These are phyloP conservation scores for Yamadazyma tumulicola DNA, from an alignment of 805 yeast genomes.

Conservation along the genomic window DNA sequence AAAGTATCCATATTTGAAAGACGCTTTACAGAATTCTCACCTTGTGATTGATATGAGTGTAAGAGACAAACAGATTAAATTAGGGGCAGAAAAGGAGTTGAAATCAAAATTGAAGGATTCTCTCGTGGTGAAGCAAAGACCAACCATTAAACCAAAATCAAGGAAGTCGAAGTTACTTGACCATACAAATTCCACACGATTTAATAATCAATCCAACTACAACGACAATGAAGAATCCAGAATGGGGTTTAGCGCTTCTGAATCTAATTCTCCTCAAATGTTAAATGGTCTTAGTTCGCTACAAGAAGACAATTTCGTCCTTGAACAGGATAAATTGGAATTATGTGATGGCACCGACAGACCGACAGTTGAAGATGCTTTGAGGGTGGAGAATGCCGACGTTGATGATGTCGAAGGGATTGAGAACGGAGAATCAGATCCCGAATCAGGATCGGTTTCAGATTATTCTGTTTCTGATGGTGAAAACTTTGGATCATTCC, in stretches of 20 bases:
- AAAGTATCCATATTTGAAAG: slow-evolving; percentile 79
- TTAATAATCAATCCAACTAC: neutral
- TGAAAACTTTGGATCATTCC: slow-evolving; percentile 9
- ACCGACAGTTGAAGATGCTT: slow-evolving; percentile 23
- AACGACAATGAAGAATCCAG: slow-evolving; percentile 9
- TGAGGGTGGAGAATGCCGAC: slow-evolving; percentile 22
- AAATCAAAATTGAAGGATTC: slow-evolving; percentile 28
- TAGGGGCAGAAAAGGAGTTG: slow-evolving; percentile 34
- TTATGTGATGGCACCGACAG: slow-evolving; percentile 22
- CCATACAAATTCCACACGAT: neutral
- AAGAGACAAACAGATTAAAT: slow-evolving; percentile 37
- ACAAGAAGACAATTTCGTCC: slow-evolving; percentile 28
- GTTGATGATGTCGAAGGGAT: slow-evolving; percentile 24
- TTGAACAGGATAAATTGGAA: slow-evolving; percentile 34
- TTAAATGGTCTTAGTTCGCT: slow-evolving; percentile 27
- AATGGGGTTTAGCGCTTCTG: slow-evolving; percentile 29
- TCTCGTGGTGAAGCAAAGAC: slow-evolving; percentile 25
- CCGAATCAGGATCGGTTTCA: slow-evolving; percentile 15
- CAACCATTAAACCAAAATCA: slow-evolving; percentile 33
- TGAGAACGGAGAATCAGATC: slow-evolving; percentile 20
- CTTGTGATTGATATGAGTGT: slow-evolving; percentile 63
- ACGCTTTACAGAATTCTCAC: slow-evolving; percentile 69
- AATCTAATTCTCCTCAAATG: slow-evolving; percentile 40
- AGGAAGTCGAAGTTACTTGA: slow-evolving; percentile 18
- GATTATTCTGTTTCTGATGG: slow-evolving; percentile 15